A percentile compares a stretch with the other conserved stretches of the same genome.
Evolutionary conservation across 106 monocot species (phyloP).

Genomic region (Alisma plantagoaquatica): DNA sequence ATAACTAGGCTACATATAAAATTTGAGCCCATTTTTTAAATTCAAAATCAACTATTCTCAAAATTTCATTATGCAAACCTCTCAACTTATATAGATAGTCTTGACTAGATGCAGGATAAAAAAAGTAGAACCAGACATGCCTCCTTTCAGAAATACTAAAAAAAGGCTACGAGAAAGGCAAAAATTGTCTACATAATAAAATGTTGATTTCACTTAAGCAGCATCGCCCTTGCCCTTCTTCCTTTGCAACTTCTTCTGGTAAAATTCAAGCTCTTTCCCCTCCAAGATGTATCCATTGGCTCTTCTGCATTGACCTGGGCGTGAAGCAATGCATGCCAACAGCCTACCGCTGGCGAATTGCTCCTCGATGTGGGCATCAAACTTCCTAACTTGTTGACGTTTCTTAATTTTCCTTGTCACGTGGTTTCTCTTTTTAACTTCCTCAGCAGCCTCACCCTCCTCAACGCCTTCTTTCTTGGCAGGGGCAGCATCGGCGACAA

Average conservation of each 20-base stretch:
- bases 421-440: conserved; percentile 56
- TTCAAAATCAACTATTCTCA: no score
- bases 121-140: no score
- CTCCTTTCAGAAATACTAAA: no score
- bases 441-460: conserved; percentile 31
- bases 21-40: no score
- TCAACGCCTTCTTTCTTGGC: conserved; percentile 6
- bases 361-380: conserved; percentile 52
- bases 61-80: no score
- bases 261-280: conserved; percentile 6
- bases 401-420: conserved; percentile 54
- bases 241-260: conserved; percentile 3
- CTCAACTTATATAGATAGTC: no score
- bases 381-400: conserved; percentile 36
- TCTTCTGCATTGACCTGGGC: conserved; percentile 30
- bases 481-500: background rate
- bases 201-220: no score
- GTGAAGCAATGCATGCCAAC: conserved; percentile 41
- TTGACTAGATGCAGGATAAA: no score
- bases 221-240: conserved; percentile 3
- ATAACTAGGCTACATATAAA: no score
- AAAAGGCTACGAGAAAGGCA: no score
- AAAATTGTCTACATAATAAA: no score
- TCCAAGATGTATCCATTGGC: conserved; percentile 4
- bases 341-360: conserved; percentile 42